These are phyloP conservation scores for Ustulina deusta DNA, from an alignment of 2,329 filamentous ascomycete species.

Conservation along the genomic window DNA sequence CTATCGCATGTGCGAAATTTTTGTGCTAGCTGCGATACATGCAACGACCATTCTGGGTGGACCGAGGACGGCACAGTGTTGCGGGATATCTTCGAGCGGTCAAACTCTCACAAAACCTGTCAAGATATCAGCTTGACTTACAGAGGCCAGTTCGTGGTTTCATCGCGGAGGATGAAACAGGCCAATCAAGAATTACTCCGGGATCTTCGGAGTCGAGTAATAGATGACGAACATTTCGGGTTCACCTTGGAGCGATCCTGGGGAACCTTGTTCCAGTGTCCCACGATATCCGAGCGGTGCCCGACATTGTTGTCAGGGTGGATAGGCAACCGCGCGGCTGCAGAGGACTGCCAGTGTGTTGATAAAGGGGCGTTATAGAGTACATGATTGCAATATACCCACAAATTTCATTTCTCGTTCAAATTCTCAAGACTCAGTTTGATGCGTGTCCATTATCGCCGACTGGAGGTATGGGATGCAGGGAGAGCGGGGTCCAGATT, in stretches of 20 bases:
- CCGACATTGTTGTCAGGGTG: slow-evolving; percentile 40
- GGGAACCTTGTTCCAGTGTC: slow-evolving; percentile 39
- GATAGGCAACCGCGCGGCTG: slow-evolving; percentile 37
- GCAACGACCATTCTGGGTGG: slow-evolving; percentile 42
- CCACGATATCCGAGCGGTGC: slow-evolving; percentile 40
- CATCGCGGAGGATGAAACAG: slow-evolving; percentile 37
- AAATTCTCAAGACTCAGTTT: background rate
- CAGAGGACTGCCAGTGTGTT: slow-evolving; percentile 41
- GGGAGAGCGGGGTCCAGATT: slow-evolving; percentile 2
- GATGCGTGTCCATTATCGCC: background rate
- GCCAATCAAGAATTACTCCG: slow-evolving; percentile 34
- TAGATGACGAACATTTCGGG: slow-evolving; percentile 34
- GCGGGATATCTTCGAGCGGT: slow-evolving; percentile 36
- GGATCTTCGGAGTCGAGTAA: slow-evolving; percentile 29
- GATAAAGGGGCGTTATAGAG: slow-evolving; percentile 29
- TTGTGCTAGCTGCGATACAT: slow-evolving; percentile 37
- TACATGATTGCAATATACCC: slow-evolving; percentile 29
- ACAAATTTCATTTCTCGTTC: slow-evolving; percentile 15
- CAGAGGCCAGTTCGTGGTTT: slow-evolving; percentile 41
- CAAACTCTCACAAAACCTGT: slow-evolving; percentile 34
- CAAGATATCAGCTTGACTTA: slow-evolving; percentile 39
- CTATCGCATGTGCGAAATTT: slow-evolving; percentile 40
- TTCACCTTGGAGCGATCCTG: slow-evolving; percentile 39
- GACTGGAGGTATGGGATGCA: background rate
- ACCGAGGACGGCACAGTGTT: slow-evolving; percentile 29